Percentiles rank a stretch among this genome's conserved stretches.
These are phyloP conservation scores for Alternaria gaisen DNA, from an alignment of 2,329 filamentous ascomycete genomes.

Conservation along the genomic window DNA sequence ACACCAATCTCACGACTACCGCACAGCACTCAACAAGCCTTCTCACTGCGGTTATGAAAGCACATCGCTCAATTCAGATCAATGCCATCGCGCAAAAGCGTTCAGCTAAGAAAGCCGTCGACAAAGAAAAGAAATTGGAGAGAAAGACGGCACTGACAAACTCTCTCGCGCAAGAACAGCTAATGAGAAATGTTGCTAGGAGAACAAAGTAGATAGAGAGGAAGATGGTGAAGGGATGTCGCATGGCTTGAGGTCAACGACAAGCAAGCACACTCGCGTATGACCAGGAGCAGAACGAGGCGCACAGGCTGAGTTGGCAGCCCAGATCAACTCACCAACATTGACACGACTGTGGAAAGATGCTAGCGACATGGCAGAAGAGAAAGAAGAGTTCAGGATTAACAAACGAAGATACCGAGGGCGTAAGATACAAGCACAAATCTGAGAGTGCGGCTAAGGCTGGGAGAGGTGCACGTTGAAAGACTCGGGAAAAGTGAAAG, in stretches of 20 bases:
- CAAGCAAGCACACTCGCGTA: not conserved
- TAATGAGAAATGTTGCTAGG: not conserved
- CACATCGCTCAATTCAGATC: constrained; percentile 6
- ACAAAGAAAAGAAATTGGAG: not conserved
- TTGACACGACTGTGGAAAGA: not conserved
- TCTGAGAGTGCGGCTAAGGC: not conserved
- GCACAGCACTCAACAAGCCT: not conserved
- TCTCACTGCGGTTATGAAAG: not conserved
- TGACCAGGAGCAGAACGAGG: constrained; percentile 1
- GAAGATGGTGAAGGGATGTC: not conserved
- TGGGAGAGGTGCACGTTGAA: not conserved
- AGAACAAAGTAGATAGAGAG: not conserved
- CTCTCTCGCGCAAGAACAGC: not conserved
- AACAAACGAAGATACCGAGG: not conserved
- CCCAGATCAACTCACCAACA: not conserved
- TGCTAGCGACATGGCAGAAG: not conserved
- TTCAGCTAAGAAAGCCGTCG: not conserved
- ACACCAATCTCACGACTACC: constrained; percentile 1
- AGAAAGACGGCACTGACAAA: not conserved
- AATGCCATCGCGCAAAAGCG: not conserved
- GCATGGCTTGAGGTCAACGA: not conserved
- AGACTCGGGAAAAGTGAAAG: not conserved
- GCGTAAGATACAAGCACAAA: not conserved
- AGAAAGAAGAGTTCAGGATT: not conserved
- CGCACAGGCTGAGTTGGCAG: not conserved